Conservation (phyloP, 768 basidiomycete species). For the Pleurotus giganteus region DNA sequence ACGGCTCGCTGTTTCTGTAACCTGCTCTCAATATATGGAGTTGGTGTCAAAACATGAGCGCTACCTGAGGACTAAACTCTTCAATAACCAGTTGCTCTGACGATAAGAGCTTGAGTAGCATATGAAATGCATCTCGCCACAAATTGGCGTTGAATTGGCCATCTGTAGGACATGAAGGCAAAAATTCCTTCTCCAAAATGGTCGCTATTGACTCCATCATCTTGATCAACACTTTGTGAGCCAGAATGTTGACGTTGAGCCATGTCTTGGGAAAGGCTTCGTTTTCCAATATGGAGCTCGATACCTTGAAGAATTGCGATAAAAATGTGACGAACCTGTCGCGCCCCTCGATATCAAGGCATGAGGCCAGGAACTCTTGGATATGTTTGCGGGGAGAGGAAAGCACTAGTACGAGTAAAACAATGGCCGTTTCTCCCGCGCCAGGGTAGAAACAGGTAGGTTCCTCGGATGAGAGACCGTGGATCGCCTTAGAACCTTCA, state of each 20-base stretch:
- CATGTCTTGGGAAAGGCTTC: slow-evolving; percentile 89
- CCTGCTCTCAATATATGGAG: slow-evolving; percentile 1
- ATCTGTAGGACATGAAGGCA: slow-evolving; percentile 60
- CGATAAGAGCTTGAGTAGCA: slow-evolving; percentile 81
- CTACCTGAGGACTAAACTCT: slow-evolving; percentile 90
- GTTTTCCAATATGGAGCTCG: slow-evolving; percentile 76
- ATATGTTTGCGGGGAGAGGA: slow-evolving; percentile 80
- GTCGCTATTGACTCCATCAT: slow-evolving; percentile 81
- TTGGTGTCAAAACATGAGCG: slow-evolving; percentile 14
- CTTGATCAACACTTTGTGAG: slow-evolving; percentile 85
- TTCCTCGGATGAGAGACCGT: slow-evolving; percentile 41
- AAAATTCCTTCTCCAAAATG: slow-evolving; percentile 77
- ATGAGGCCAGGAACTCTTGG: slow-evolving; percentile 72
- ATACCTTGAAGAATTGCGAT: slow-evolving; percentile 77
- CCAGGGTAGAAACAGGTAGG: slow-evolving; percentile 66
- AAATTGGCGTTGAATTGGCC: slow-evolving; percentile 70
- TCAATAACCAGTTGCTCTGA: slow-evolving; percentile 93
- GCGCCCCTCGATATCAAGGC: slow-evolving; percentile 85
- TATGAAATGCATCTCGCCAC: slow-evolving; percentile 80
- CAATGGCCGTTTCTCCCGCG: slow-evolving; percentile 82
- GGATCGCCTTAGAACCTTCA: slow-evolving; percentile 43
- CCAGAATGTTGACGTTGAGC: slow-evolving; percentile 88
- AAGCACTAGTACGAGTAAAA: slow-evolving; percentile 77
- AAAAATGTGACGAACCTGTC: slow-evolving; percentile 74
- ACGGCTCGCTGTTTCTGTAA: slow-evolving; percentile 90